A percentile compares a stretch with the other conserved stretches of the same genome.
Evolutionary conservation across 129 eudicot genomes (phyloP).

Genomic region (Centaurea solstitialis): DNA sequence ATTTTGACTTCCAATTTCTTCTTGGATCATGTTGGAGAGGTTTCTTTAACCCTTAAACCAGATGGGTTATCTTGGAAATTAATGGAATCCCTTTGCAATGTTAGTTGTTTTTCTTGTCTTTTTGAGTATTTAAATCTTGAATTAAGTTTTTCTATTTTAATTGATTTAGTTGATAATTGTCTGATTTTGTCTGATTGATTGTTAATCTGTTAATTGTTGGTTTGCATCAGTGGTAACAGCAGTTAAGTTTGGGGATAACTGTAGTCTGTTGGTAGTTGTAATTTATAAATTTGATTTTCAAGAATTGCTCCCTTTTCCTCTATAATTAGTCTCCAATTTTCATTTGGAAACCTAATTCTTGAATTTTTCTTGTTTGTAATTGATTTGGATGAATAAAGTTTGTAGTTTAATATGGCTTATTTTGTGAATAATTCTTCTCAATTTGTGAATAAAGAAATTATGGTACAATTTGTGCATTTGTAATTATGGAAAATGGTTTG

Average conservation of each 20-base stretch:
- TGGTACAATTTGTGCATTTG: neutral
- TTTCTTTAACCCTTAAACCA: conserved; percentile 56
- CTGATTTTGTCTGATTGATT: conserved; percentile 2
- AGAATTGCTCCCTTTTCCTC: neutral
- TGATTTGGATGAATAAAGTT: neutral
- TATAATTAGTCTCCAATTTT: neutral
- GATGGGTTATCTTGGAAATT: conserved; percentile 67
- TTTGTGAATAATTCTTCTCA: neutral
- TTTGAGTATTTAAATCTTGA: neutral
- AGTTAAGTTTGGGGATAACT: neutral
- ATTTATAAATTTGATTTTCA: neutral
- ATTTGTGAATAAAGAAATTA: neutral
- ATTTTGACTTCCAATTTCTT: conserved; percentile 46
- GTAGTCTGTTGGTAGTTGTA: neutral
- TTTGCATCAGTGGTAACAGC: neutral
- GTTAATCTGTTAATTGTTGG: neutral
- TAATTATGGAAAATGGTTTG: neutral
- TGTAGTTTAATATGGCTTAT: neutral
- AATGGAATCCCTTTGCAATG: conserved; percentile 54
- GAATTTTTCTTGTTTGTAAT: neutral
- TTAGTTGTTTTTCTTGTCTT: conserved; percentile 37
- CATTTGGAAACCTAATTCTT: neutral
- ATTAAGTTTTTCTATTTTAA: neutral
- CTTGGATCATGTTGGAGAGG: conserved; percentile 80
- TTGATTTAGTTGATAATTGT: neutral